phyloP scores from a whole-genome alignment of 139 green algal species.

The Microglena sp. region DNA sequence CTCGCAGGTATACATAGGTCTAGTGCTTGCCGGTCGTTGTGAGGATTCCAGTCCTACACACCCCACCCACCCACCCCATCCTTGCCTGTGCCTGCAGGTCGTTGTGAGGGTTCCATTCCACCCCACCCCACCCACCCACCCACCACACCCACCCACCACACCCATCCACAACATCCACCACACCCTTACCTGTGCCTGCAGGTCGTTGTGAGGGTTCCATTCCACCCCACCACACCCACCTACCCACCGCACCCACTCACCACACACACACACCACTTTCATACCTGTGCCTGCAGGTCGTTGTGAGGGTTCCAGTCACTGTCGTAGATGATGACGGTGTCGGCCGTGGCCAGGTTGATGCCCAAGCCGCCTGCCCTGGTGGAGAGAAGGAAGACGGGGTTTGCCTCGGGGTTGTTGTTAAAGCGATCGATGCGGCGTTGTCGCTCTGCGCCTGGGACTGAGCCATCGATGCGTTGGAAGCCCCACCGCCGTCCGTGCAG shows the following conservation, averaged over 20 bases:
- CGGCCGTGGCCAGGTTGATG: slow-evolving; percentile 84
- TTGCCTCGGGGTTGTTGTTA: slow-evolving; percentile 42
- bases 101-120: slow-evolving; percentile 72
- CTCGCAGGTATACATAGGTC: too few relatives aligned
- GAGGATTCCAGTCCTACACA: too few relatives aligned
- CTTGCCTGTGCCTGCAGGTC: slow-evolving; percentile 63
- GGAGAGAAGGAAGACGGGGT: slow-evolving; percentile 66
- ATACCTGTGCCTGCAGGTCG: slow-evolving; percentile 61
- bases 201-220: too few relatives aligned
- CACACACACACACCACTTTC: too few relatives aligned
- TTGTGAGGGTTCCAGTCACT: slow-evolving; percentile 69
- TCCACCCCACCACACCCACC: too few relatives aligned
- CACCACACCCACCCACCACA: too few relatives aligned
- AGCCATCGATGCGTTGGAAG: slow-evolving; percentile 57
- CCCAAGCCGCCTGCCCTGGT: slow-evolving; percentile 66
- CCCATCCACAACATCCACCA: too few relatives aligned
- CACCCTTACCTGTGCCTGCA: too few relatives aligned
- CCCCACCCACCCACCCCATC: too few relatives aligned
- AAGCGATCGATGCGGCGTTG: slow-evolving; percentile 69
- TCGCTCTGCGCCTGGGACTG: slow-evolving; percentile 34
- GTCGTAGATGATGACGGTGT: slow-evolving; percentile 86
- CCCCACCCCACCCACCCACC: too few relatives aligned
- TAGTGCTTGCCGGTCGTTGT: too few relatives aligned
- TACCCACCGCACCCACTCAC: too few relatives aligned
- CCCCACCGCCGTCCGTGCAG: slow-evolving; percentile 27